Conservation (phyloP, 2,329 filamentous ascomycete species). For the Colletotrichum incanum region DNA sequence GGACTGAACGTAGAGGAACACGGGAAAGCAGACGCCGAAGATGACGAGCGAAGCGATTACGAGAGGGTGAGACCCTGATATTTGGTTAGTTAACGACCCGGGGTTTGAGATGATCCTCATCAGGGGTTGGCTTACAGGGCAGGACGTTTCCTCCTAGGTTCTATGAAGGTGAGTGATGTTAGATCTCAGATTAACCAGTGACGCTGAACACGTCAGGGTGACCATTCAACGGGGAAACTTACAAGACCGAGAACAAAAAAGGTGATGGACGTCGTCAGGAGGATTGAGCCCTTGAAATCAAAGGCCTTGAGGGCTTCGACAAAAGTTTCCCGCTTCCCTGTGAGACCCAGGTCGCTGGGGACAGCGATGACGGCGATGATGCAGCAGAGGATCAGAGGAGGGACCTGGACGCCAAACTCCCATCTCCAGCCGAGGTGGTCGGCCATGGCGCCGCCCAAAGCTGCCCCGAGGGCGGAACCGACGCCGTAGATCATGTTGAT, state of each 20-base stretch:
- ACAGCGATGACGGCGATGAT: conserved; percentile 63
- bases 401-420: conserved; percentile 77
- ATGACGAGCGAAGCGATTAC: conserved; percentile 67
- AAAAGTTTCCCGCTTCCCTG: conserved; percentile 60
- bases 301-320: conserved; percentile 69
- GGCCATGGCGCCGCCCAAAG: conserved; percentile 78
- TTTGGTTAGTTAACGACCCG: conserved; percentile 25
- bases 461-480: conserved; percentile 74
- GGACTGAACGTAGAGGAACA: conserved; percentile 69
- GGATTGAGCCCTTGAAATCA: conserved; percentile 69
- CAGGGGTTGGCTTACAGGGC: conserved; percentile 62
- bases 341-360: conserved; percentile 67
- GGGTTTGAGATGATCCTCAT: neutral
- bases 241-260: conserved; percentile 74
- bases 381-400: conserved; percentile 64
- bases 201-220: too few relatives aligned
- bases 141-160: conserved; percentile 76
- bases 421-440: conserved; percentile 82
- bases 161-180: conserved; percentile 49
- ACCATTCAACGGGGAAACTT: conserved; percentile 46
- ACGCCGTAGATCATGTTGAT: conserved; percentile 77
- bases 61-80: conserved; percentile 70
- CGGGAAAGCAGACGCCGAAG: conserved; percentile 63
- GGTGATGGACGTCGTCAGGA: conserved; percentile 68
- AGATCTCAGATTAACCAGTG: conserved; percentile 8